Percentiles rank a stretch among this genome's conserved stretches.
These are phyloP conservation scores for Phaeoacremonium minimum DNA, from an alignment of 2,329 filamentous ascomycete genomes.

Conservation along the genomic window DNA sequence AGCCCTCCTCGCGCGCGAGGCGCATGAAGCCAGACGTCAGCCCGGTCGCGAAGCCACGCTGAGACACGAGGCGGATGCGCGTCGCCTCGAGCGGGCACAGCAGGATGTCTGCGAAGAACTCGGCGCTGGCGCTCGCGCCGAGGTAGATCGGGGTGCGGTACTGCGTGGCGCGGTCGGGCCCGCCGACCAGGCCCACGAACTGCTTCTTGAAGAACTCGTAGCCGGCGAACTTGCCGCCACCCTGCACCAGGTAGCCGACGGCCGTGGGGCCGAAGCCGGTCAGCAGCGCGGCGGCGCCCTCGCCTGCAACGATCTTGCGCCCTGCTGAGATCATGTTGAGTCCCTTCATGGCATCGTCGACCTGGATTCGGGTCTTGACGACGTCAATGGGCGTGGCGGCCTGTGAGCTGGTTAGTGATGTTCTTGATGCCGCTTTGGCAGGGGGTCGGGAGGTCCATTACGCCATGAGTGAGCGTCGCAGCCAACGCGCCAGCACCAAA, in stretches of 20 bases:
- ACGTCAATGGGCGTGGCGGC: constrained; percentile 57
- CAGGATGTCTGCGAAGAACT: constrained; percentile 73
- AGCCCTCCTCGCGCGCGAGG: constrained; percentile 70
- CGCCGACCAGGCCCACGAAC: constrained; percentile 66
- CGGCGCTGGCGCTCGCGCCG: constrained; percentile 62
- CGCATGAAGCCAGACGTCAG: constrained; percentile 69
- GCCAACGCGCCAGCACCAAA: constrained; percentile 48
- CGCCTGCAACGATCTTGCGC: constrained; percentile 71
- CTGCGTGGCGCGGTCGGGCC: constrained; percentile 36
- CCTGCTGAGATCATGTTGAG: constrained; percentile 76
- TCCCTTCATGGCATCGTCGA: constrained; percentile 82
- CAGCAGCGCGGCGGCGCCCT: constrained; percentile 74
- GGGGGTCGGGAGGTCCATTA: constrained; percentile 19
- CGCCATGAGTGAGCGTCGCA: constrained; percentile 46
- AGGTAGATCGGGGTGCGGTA: constrained; percentile 63
- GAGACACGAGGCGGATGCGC: constrained; percentile 73
- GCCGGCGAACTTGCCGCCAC: constrained; percentile 85
- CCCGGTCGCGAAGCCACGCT: constrained; percentile 72
- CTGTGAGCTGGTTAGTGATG: constrained; percentile 21
- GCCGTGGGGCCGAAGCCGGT: constrained; percentile 83
- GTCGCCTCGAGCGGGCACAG: constrained; percentile 88
- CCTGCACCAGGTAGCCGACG: constrained; percentile 85
- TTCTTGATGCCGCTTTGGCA: neutral
- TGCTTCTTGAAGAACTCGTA: constrained; percentile 95
- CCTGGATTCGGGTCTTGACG: constrained; percentile 88